phyloP scores from a whole-genome alignment of 164 flowering plant genomes.

The Vitis cinerea region DNA sequence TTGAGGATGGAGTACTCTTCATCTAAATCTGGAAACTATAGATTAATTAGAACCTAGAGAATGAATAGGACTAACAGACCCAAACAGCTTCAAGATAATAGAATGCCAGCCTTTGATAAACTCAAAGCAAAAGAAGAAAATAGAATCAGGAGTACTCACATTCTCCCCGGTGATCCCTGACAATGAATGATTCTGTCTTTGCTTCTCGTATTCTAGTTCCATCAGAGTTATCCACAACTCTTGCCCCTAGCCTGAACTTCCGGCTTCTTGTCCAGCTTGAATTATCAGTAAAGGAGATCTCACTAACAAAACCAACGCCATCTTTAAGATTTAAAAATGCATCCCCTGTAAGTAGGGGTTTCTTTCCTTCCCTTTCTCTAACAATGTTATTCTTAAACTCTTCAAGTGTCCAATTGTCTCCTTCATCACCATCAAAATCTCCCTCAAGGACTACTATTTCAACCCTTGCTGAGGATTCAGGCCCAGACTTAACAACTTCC shows the following conservation, averaged over 20 bases:
- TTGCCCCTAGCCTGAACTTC: conserved; percentile 59
- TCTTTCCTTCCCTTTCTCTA: conserved; percentile 58
- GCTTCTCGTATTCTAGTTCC: conserved; percentile 53
- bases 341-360: conserved; percentile 63
- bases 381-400: conserved; percentile 60
- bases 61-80: no score
- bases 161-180: conserved; percentile 71
- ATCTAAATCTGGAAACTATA: no score
- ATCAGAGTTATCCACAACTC: conserved; percentile 40
- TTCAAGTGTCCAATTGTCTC: conserved; percentile 52
- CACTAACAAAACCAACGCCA: conserved; percentile 63
- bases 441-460: conserved; percentile 67
- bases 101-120: not conserved
- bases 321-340: conserved; percentile 46
- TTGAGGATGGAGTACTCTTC: no score
- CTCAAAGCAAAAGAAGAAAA: not conserved
- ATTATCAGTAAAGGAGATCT: conserved; percentile 56
- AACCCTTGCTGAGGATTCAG: conserved; percentile 48
- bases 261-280: conserved; percentile 70
- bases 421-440: conserved; percentile 51
- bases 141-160: conserved; percentile 37
- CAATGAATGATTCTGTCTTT: conserved; percentile 62
- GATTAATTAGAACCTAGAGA: no score
- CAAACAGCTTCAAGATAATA: no score
- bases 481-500: conserved; percentile 33